These are phyloP conservation scores for Sarcodon aspratus DNA, from an alignment of 768 basidiomycete genomes.

Conservation along the genomic window DNA sequence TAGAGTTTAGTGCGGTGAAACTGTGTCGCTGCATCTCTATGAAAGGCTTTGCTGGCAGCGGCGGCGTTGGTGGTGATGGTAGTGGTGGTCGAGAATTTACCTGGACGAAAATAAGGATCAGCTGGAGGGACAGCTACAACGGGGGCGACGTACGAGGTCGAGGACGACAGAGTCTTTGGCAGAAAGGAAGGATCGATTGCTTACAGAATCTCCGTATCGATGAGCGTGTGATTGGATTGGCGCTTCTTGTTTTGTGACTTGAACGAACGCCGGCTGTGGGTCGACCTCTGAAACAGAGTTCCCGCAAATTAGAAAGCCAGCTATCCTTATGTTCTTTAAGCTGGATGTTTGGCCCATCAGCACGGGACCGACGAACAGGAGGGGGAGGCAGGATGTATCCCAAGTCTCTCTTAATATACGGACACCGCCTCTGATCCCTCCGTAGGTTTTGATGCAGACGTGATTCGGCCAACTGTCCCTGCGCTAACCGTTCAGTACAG, in stretches of 20 bases:
- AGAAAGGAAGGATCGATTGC: background rate
- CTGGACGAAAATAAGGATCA: background rate
- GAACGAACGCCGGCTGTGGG: background rate
- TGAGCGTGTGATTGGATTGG: background rate
- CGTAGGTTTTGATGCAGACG: too few species aligned
- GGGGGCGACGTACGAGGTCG: background rate
- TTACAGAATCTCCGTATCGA: background rate
- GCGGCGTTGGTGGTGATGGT: background rate
- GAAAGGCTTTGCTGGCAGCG: conserved; percentile 1
- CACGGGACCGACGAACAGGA: background rate
- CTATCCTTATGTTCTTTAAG: background rate
- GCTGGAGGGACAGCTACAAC: background rate
- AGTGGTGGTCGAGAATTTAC: background rate
- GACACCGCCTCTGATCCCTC: too few species aligned
- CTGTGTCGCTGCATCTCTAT: conserved; percentile 57
- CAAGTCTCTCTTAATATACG: too few species aligned
- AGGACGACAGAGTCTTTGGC: background rate
- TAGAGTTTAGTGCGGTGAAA: conserved; percentile 78
- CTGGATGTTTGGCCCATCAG: background rate
- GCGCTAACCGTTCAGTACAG: too few species aligned
- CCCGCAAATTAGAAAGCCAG: background rate
- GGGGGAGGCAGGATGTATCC: background rate
- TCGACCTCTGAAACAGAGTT: background rate
- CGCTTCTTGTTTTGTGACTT: background rate
- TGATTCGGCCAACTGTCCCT: too few species aligned